Conservation (phyloP, 768 basidiomycete genomes). For the Antrodiella citrinella region DNA sequence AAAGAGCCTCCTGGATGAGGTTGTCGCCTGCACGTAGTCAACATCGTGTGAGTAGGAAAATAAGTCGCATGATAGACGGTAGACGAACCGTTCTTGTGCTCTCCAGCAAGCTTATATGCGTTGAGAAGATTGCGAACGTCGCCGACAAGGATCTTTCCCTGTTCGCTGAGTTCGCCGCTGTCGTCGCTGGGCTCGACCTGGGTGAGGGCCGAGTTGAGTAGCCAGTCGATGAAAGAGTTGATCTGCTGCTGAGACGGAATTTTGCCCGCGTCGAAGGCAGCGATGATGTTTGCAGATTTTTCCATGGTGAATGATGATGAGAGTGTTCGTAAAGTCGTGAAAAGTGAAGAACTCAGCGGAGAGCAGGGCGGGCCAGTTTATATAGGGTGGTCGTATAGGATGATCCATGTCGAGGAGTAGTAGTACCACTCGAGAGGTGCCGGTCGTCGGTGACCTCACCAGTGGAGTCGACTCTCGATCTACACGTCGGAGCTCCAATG, state of each 20-base stretch:
- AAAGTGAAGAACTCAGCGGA: too few relatives aligned
- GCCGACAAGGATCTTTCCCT: slow-evolving; percentile 44
- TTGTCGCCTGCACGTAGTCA: slow-evolving; percentile 43
- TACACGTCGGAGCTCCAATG: too few relatives aligned
- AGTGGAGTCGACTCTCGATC: too few relatives aligned
- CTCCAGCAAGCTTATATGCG: slow-evolving; percentile 46
- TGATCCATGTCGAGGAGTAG: too few relatives aligned
- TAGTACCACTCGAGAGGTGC: too few relatives aligned
- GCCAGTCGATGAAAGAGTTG: slow-evolving; percentile 44
- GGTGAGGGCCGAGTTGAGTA: slow-evolving; percentile 41
- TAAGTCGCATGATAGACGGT: too few relatives aligned
- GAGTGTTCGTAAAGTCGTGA: not conserved
- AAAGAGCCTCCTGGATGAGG: slow-evolving; percentile 55
- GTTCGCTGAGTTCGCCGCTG: slow-evolving; percentile 40
- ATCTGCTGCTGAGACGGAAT: slow-evolving; percentile 56
- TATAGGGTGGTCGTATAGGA: too few relatives aligned
- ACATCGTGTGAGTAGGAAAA: not conserved
- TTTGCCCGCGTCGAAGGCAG: slow-evolving; percentile 66
- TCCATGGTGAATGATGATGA: slow-evolving; percentile 38
- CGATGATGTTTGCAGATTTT: slow-evolving; percentile 49
- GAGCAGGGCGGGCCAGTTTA: too few relatives aligned
- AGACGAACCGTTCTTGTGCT: slow-evolving; percentile 47
- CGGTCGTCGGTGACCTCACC: too few relatives aligned
- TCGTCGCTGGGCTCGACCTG: slow-evolving; percentile 32
- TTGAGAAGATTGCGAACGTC: slow-evolving; percentile 45